Base-by-base conservation (phyloP, 441 rosid species). In the Flueggea neowawraea region DNA sequence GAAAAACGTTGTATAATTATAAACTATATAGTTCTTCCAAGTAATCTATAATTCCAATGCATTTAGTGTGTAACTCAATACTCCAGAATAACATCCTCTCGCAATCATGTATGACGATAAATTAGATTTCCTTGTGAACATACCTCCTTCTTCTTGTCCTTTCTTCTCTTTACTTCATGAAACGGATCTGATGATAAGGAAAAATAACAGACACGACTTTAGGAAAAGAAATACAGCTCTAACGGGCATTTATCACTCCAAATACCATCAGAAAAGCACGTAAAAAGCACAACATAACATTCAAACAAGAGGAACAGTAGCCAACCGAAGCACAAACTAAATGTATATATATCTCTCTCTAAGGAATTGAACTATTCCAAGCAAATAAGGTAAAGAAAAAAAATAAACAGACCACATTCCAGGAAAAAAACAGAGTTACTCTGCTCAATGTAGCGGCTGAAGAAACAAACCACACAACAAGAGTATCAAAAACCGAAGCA, bases 71-170 rank as follows among this genome's bases (percentile, higher is more conserved):
- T 43, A 6, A 11, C 12, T 43, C 50, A 47, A 14, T n/a, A 47
- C n/a, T 12, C n/a, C n/a, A 10, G 50, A 9, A 9, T 9, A 47
- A 47, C 50, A 47, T 47, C 5, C 1, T 1, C 4, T 36, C 0
- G 41, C 1, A 36, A 36, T 36, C 41, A 36, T 5, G 9, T 8
- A 36, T 8, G 9, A 36, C 41, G 9, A 36, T 5, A 36, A 36
- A 36, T 8, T 5, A 36, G 41, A 8, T 5, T 36, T 36, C 9
- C 41, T 5, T 36, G 41, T 8, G 53, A 59, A 12, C 16, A n/a
- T 80, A 92, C 98, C 97, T 92, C 97, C 75, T 90, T 90, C 81
- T 84, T 90, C 84, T 80, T 79, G 65, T 87, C 98, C 65, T 75
- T 84, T 76, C 66, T 88, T 62, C 96, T 84, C 81, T 78, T 88